Evolutionary conservation across 1,139 yeast genomes (phyloP).

Genomic region (Zygosaccharomyces pseudobailii): DNA sequence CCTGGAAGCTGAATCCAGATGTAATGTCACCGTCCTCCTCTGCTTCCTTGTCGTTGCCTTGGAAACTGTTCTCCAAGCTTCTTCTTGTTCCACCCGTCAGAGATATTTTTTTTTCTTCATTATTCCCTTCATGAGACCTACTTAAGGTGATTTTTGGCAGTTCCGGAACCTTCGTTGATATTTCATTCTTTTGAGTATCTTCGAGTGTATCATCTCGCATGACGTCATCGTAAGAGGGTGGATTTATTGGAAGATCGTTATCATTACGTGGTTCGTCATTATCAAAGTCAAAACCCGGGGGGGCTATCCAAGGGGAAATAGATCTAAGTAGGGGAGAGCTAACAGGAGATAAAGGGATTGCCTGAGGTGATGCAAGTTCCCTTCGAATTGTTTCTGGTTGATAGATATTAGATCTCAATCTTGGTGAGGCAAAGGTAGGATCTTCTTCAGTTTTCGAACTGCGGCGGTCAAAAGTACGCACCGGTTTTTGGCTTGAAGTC

Average conservation of each 20-base stretch:
- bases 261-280: conserved; percentile 12
- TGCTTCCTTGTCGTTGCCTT: conserved; percentile 11
- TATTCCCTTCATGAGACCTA: conserved; percentile 18
- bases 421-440: conserved; percentile 26
- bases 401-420: conserved; percentile 48
- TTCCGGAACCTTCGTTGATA: conserved; percentile 1
- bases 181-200: not conserved
- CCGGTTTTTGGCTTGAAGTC: conserved; percentile 12
- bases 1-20: conserved; percentile 33
- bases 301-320: conserved; percentile 13
- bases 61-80: conserved; percentile 4
- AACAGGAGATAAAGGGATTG: conserved; percentile 49
- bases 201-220: conserved; percentile 21
- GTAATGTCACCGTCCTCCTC: conserved; percentile 34
- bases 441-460: conserved; percentile 8
- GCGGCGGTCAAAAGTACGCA: conserved; percentile 10
- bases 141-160: conserved; percentile 23
- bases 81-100: not conserved
- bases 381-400: conserved; percentile 46
- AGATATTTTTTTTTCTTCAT: not conserved
- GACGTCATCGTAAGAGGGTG: conserved; percentile 37
- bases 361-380: conserved; percentile 55
- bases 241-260: conserved; percentile 35
- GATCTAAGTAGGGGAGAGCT: conserved; percentile 29
- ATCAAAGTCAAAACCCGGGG: conserved; percentile 27